Conservation (phyloP, 345 rosid genomes). For the Lepidium didymum region DNA sequence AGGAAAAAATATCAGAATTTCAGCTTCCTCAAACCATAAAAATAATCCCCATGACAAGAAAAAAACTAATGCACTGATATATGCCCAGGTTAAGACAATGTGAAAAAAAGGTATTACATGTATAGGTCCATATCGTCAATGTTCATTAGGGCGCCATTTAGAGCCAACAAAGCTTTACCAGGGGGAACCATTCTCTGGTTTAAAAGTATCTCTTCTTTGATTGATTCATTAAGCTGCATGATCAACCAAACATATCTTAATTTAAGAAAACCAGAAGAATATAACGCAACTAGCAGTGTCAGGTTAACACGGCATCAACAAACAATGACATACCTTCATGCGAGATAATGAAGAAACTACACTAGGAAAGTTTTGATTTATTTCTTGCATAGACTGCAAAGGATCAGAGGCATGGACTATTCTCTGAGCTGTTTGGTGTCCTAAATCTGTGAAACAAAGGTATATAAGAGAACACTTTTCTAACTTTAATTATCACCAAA, state of each 20-base stretch:
- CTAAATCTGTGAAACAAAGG: conserved; percentile 63
- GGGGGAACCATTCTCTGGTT: conserved; percentile 96
- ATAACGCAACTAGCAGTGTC: conserved; percentile 2
- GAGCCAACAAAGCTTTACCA: conserved; percentile 92
- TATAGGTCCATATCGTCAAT: conserved; percentile 93
- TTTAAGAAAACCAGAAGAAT: conserved; percentile 3
- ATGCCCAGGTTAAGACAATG: not conserved
- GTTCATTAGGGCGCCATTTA: conserved; percentile 94
- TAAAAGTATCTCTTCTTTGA: conserved; percentile 89
- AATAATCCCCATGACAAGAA: not conserved
- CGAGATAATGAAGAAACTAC: conserved; percentile 94
- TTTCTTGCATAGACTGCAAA: conserved; percentile 91
- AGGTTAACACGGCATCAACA: not conserved
- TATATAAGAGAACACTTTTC: conserved; percentile 13
- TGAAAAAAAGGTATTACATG: conserved; percentile 47
- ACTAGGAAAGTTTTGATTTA: conserved; percentile 95
- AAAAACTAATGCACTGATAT: not conserved
- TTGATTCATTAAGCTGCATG: conserved; percentile 72
- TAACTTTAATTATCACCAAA: not conserved
- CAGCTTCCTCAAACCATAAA: not conserved
- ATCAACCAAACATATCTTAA: not conserved
- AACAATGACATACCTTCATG: conserved; percentile 60
- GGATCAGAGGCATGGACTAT: conserved; percentile 95
- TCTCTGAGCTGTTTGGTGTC: conserved; percentile 98
- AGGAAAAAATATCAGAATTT: conserved; percentile 3